Base-by-base conservation (phyloP, 1,139 yeast genomes). In the Hansenula sp. region DNA sequence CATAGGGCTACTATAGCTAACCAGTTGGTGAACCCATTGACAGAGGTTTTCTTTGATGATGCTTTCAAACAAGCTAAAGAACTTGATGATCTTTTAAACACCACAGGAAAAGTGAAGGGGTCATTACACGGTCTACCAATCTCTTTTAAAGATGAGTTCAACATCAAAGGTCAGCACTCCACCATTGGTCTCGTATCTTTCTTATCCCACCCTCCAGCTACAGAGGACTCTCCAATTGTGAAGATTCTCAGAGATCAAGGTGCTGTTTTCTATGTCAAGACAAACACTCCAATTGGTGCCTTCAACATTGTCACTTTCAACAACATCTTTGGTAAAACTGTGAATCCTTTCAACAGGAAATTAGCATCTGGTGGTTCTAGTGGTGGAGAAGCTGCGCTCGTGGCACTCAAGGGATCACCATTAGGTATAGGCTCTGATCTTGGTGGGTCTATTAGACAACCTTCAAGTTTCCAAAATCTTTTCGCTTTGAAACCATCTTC, bases 91-190 rank as follows among this genome's bases (percentile, higher is more conserved):
- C 60, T 66, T 44, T 64, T 54, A 34, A 42, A 49, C 5, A 41
- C 50, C 25, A 53, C 57, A 25, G 72, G 71, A 0, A 52, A 62
- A 36, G 44, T 65, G 0, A 45, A 64, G 14, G 84, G 85, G 9
- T 80, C 82, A 4, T 60, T 83, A 25, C 87, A 83, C 40, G 92
- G 92, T 3, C 64, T 83, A 41, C 89, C 77, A 10, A 68, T 83
- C 38, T 78, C 87, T 1, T 53, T 82, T 39, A 74, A 74, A 47
- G 82, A 76, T 46, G 76, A 73, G 44, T 63, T 74, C 39, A 71
- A 73, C 41, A 44, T 75, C 16, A 64, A 60, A 35, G 79, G 77
- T 2, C 51, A 64, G 13, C 67, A 62, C 19, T 64, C 76, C 0
- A 61, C 75, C 1, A 53, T 73, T 22, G 80, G 79, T 3, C 67